phyloP scores from a whole-genome alignment of 352 stramenopile species.

The Phytophthora fragariaefolia region DNA sequence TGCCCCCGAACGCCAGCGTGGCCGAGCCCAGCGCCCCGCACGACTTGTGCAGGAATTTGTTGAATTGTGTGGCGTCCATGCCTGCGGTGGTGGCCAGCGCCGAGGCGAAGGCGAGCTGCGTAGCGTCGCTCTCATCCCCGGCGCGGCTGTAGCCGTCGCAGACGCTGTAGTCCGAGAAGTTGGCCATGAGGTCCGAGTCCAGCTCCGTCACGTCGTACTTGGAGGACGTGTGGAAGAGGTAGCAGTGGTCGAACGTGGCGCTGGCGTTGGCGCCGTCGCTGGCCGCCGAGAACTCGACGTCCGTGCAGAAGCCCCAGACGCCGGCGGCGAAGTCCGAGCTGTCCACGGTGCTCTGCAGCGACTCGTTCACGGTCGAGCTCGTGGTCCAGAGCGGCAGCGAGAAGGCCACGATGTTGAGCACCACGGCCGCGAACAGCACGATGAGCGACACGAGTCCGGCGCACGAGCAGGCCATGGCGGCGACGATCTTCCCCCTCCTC shows the following conservation, averaged over 20 bases:
- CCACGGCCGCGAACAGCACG: slow-evolving; percentile 59
- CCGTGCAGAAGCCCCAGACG: slow-evolving; percentile 72
- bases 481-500: slow-evolving; percentile 3
- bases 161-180: slow-evolving; percentile 64
- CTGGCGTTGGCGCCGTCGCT: slow-evolving; percentile 32
- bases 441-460: slow-evolving; percentile 62
- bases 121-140: slow-evolving; percentile 29
- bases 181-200: slow-evolving; percentile 43
- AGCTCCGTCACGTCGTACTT: slow-evolving; percentile 51
- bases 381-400: slow-evolving; percentile 74
- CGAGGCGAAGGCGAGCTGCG: slow-evolving; percentile 41
- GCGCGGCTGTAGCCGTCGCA: slow-evolving; percentile 62
- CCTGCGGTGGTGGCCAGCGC: slow-evolving; percentile 48
- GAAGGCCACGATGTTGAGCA: slow-evolving; percentile 68
- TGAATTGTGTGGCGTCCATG: slow-evolving; percentile 59
- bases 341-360: slow-evolving; percentile 35
- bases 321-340: slow-evolving; percentile 64
- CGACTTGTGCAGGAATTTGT: slow-evolving; percentile 68
- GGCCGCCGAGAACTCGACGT: slow-evolving; percentile 51
- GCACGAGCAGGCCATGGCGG: slow-evolving; percentile 63
- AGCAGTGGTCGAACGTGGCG: slow-evolving; percentile 67
- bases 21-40: slow-evolving; percentile 52
- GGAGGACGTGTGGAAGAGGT: slow-evolving; percentile 74
- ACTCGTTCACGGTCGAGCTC: slow-evolving; percentile 53
- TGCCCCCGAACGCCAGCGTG: slow-evolving; percentile 52